Percentiles rank a stretch among this genome's conserved stretches.
These are phyloP conservation scores for Monilinia fructigena DNA, from an alignment of 2,329 filamentous ascomycete species.

Conservation along the genomic window DNA sequence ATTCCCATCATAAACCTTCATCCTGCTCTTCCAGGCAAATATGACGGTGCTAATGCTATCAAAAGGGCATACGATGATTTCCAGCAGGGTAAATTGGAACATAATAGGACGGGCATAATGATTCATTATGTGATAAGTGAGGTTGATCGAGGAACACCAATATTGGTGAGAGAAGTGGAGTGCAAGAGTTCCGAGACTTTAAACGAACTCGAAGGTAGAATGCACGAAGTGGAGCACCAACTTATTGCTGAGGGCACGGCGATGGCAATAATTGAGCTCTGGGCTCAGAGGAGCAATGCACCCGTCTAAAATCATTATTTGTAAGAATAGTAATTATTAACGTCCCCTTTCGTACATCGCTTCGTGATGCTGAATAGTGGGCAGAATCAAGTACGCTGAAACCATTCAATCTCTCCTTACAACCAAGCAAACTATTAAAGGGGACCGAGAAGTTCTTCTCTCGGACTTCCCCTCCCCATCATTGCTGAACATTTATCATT, in stretches of 20 bases:
- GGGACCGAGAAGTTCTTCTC: neutral
- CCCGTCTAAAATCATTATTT: slow-evolving; percentile 18
- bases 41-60: slow-evolving; percentile 77
- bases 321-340: slow-evolving; percentile 15
- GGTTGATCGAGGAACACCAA: slow-evolving; percentile 76
- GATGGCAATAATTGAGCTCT: slow-evolving; percentile 46
- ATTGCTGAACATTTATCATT: slow-evolving; percentile 9
- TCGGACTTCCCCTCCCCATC: neutral
- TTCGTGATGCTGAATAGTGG: slow-evolving; percentile 6
- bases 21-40: slow-evolving; percentile 65
- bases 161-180: slow-evolving; percentile 68
- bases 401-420: slow-evolving; percentile 1
- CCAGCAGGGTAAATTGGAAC: slow-evolving; percentile 59
- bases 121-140: slow-evolving; percentile 79
- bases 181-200: slow-evolving; percentile 64
- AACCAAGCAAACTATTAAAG: slow-evolving; percentile 3
- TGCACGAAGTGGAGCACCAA: slow-evolving; percentile 74
- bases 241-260: slow-evolving; percentile 74
- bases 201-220: slow-evolving; percentile 65
- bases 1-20: slow-evolving; percentile 68
- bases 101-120: slow-evolving; percentile 77
- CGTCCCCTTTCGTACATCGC: neutral
- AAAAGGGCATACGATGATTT: slow-evolving; percentile 75
- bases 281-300: slow-evolving; percentile 33
- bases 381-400: slow-evolving; percentile 1